Evolutionary conservation across 2,329 filamentous ascomycete genomes (phyloP).

Genomic region (Diaporthe amygdali): DNA sequence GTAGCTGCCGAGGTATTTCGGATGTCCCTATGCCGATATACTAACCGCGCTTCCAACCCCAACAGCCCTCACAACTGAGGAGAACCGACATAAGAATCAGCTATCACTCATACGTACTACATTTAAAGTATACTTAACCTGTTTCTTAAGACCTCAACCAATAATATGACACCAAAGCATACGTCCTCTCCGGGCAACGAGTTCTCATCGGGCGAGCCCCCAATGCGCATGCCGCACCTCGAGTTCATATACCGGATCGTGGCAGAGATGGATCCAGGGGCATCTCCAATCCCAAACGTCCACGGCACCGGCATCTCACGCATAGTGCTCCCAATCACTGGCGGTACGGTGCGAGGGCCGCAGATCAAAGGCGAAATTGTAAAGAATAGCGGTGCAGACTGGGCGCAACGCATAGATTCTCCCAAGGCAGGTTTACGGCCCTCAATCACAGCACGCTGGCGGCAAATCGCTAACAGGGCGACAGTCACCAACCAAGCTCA

Average conservation of each 20-base stretch:
- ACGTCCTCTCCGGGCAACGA: slow-evolving; percentile 25
- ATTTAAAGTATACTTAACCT: neutral
- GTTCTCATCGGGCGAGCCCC: slow-evolving; percentile 26
- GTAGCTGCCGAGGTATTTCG: slow-evolving; percentile 1
- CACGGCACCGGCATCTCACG: slow-evolving; percentile 25
- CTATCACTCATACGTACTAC: neutral
- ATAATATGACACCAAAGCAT: slow-evolving; percentile 10
- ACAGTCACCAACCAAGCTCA: slow-evolving; percentile 24
- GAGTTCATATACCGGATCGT: slow-evolving; percentile 32
- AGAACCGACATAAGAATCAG: neutral
- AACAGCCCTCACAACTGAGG: neutral
- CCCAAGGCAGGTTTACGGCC: slow-evolving; percentile 18
- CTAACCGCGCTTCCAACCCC: neutral
- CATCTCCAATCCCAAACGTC: slow-evolving; percentile 26
- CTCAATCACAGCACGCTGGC: neutral
- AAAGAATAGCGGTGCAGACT: slow-evolving; percentile 30
- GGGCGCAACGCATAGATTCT: slow-evolving; percentile 25
- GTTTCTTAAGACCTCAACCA: neutral
- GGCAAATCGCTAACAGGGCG: neutral
- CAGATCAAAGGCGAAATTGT: slow-evolving; percentile 28
- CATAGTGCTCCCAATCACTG: slow-evolving; percentile 29
- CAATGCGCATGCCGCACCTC: slow-evolving; percentile 30
- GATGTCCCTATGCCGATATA: neutral
- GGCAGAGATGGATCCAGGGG: slow-evolving; percentile 26
- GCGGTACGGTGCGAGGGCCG: slow-evolving; percentile 28